A percentile compares a stretch with the other conserved stretches of the same genome.
phyloP scores from a whole-genome alignment of 2,329 filamentous ascomycete genomes.

The Trichoderma breve region DNA sequence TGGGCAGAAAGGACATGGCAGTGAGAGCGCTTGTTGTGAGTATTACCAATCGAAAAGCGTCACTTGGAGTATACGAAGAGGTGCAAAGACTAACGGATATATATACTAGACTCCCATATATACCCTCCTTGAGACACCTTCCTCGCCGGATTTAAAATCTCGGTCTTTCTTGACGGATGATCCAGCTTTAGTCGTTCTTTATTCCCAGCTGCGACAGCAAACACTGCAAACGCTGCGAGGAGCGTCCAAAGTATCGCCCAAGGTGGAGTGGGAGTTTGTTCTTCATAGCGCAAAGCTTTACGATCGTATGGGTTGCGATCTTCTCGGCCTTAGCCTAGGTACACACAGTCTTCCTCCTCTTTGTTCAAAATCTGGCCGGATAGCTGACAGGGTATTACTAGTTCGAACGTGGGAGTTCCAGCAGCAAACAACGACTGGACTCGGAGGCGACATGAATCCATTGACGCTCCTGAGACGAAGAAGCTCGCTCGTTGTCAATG shows the following conservation, averaged over 20 bases:
- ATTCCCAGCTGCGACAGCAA: slow-evolving; percentile 78
- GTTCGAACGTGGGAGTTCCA: slow-evolving; percentile 83
- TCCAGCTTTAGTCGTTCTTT: slow-evolving; percentile 82
- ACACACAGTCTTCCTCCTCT: slow-evolving; percentile 28
- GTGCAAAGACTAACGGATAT: neutral
- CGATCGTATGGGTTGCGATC: slow-evolving; percentile 88
- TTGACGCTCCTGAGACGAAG: slow-evolving; percentile 67
- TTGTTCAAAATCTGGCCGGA: neutral
- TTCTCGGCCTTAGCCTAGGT: slow-evolving; percentile 83
- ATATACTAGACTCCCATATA: slow-evolving; percentile 69
- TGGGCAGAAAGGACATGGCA: slow-evolving; percentile 77
- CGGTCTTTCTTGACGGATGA: slow-evolving; percentile 87
- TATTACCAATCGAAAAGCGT: slow-evolving; percentile 11
- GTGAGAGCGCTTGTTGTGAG: slow-evolving; percentile 78
- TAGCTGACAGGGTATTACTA: slow-evolving; percentile 27
- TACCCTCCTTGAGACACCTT: slow-evolving; percentile 66
- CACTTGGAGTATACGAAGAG: too few species aligned
- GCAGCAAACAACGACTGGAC: slow-evolving; percentile 39
- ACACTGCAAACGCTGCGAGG: slow-evolving; percentile 80
- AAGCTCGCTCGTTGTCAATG: slow-evolving; percentile 77
- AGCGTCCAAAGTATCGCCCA: slow-evolving; percentile 75
- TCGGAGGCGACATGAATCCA: slow-evolving; percentile 58
- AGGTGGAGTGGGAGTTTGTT: slow-evolving; percentile 84
- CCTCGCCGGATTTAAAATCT: slow-evolving; percentile 67
- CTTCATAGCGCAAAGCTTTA: slow-evolving; percentile 82